A percentile compares a stretch with the other conserved stretches of the same genome.
phyloP scores from a whole-genome alignment of 768 basidiomycete species.

The Macrolepiota albuminosa region DNA sequence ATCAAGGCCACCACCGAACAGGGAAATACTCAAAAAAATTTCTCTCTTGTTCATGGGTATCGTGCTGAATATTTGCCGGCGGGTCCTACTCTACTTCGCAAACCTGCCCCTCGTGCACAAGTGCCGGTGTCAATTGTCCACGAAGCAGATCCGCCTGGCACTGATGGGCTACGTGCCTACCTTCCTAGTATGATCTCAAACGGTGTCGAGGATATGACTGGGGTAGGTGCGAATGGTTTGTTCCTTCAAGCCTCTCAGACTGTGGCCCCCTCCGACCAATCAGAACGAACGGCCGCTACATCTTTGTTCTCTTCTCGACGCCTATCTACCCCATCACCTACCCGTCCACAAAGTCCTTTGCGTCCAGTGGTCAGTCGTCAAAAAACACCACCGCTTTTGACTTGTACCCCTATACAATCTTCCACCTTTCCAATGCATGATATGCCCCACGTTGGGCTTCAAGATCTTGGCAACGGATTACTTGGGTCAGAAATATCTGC shows the following conservation, averaged over 20 bases:
- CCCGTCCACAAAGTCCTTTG: slow-evolving; percentile 16
- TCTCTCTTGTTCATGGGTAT: slow-evolving; percentile 7
- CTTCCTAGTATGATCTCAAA: slow-evolving; percentile 52
- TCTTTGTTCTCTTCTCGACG: slow-evolving; percentile 3
- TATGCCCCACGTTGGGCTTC: neutral
- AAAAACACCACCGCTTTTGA: slow-evolving; percentile 35
- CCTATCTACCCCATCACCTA: slow-evolving; percentile 4
- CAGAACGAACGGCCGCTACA: neutral
- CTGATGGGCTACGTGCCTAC: slow-evolving; percentile 31
- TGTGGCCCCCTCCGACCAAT: slow-evolving; percentile 22
- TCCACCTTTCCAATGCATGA: slow-evolving; percentile 2
- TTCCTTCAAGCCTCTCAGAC: slow-evolving; percentile 30
- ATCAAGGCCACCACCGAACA: slow-evolving; percentile 27
- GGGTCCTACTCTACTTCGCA: slow-evolving; percentile 39
- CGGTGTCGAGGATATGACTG: slow-evolving; percentile 60
- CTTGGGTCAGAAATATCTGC: slow-evolving; percentile 59
- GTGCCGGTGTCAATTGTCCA: slow-evolving; percentile 58
- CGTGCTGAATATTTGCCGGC: slow-evolving; percentile 11
- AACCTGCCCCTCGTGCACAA: slow-evolving; percentile 60
- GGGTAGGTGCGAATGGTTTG: slow-evolving; percentile 42
- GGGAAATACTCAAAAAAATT: neutral
- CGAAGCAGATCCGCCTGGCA: slow-evolving; percentile 22
- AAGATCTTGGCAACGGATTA: neutral
- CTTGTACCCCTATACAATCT: slow-evolving; percentile 19
- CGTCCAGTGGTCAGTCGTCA: slow-evolving; percentile 31